These are phyloP conservation scores for Plasmodium inui DNA, from an alignment of 169 alveolate genomes.

Conservation along the genomic window DNA sequence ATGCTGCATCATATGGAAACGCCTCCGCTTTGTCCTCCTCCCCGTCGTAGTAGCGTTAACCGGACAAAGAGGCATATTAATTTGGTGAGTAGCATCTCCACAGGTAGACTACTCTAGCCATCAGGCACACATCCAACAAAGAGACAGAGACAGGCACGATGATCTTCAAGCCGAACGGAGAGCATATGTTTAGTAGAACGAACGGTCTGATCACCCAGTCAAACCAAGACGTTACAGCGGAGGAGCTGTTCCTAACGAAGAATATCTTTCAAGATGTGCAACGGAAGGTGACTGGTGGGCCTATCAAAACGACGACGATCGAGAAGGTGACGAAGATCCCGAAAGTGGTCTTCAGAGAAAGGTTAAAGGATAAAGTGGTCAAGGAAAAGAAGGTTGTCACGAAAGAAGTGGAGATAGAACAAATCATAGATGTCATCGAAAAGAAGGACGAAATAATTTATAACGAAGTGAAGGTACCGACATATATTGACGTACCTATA, in stretches of 20 bases:
- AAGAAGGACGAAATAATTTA: slow-evolving; percentile 22
- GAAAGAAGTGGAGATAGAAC: slow-evolving; percentile 16
- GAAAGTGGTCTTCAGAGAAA: background rate
- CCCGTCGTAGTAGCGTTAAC: background rate
- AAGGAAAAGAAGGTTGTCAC: background rate
- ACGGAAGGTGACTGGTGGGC: slow-evolving; percentile 8
- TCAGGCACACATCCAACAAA: background rate
- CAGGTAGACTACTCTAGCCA: background rate
- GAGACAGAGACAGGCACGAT: background rate
- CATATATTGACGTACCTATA: slow-evolving; percentile 28
- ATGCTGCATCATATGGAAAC: no score
- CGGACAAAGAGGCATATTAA: no score
- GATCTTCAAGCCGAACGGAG: slow-evolving; percentile 9
- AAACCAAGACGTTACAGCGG: background rate
- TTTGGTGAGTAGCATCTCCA: no score
- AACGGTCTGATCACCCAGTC: background rate
- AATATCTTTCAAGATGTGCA: slow-evolving; percentile 26
- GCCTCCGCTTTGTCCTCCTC: background rate
- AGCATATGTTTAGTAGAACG: background rate
- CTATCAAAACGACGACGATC: slow-evolving; percentile 17
- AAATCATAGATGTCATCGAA: slow-evolving; percentile 7
- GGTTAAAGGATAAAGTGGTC: background rate
- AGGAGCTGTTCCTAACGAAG: slow-evolving; percentile 12
- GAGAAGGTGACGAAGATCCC: slow-evolving; percentile 60
- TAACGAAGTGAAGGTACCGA: slow-evolving; percentile 30